phyloP scores from a whole-genome alignment of 2,329 filamentous ascomycete species.

The Fusarium sp. region DNA sequence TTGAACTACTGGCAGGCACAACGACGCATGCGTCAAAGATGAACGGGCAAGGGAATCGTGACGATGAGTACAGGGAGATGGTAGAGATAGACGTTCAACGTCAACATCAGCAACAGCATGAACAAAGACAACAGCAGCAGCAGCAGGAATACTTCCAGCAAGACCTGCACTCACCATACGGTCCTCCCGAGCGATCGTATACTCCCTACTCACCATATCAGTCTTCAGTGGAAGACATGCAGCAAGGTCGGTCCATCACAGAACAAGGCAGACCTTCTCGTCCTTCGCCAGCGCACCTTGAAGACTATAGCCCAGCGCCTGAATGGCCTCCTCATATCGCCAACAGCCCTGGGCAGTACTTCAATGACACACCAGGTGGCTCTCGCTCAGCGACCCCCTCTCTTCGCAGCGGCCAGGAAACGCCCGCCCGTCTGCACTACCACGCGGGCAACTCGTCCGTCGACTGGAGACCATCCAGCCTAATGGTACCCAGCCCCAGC shows the following conservation, averaged over 20 bases:
- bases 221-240: slow-evolving; percentile 42
- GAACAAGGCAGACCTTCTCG: slow-evolving; percentile 39
- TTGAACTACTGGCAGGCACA: slow-evolving; percentile 1
- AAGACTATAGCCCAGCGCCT: slow-evolving; percentile 41
- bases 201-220: slow-evolving; percentile 38
- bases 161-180: slow-evolving; percentile 41
- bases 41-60: slow-evolving; percentile 47
- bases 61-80: slow-evolving; percentile 50
- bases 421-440: slow-evolving; percentile 33
- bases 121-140: slow-evolving; percentile 39
- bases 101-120: slow-evolving; percentile 45
- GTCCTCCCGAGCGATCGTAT: slow-evolving; percentile 28
- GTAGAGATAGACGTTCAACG: slow-evolving; percentile 52
- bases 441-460: slow-evolving; percentile 43
- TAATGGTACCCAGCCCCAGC: slow-evolving; percentile 44
- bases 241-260: slow-evolving; percentile 46
- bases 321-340: slow-evolving; percentile 44
- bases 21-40: slow-evolving; percentile 43
- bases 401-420: slow-evolving; percentile 43
- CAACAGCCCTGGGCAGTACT: slow-evolving; percentile 42
- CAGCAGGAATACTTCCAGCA: slow-evolving; percentile 40
- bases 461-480: slow-evolving; percentile 48
- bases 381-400: slow-evolving; percentile 47
- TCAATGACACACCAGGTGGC: slow-evolving; percentile 40
- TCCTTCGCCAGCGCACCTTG: slow-evolving; percentile 32